Evolutionary conservation across 108 stramenopile genomes (phyloP).

Genomic region (Mediolabrus comicus): DNA sequence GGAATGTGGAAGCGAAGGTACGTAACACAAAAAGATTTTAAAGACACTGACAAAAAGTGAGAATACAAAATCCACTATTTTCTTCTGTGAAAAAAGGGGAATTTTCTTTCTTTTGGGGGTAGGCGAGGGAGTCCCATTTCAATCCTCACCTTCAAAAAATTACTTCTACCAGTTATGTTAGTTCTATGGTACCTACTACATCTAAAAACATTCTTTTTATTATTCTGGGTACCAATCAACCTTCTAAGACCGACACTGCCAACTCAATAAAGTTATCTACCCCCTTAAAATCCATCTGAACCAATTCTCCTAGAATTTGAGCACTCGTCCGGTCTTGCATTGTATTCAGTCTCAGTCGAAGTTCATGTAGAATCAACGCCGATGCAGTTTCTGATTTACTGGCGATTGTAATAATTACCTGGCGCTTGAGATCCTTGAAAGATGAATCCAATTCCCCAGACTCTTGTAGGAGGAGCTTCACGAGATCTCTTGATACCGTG

Average conservation of each 20-base stretch:
- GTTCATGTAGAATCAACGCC: constrained; percentile 49
- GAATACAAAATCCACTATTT: too few relatives aligned
- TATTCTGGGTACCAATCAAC: not conserved
- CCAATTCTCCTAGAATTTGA: constrained; percentile 67
- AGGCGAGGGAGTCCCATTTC: too few relatives aligned
- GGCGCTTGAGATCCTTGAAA: constrained; percentile 50
- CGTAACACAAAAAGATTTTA: too few relatives aligned
- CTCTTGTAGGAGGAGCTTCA: constrained; percentile 53
- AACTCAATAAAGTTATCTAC: constrained; percentile 55
- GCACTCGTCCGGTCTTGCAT: constrained; percentile 58
- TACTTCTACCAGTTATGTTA: too few relatives aligned
- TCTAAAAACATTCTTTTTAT: too few relatives aligned
- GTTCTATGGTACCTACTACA: too few relatives aligned
- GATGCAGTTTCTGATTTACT: constrained; percentile 58
- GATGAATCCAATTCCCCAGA: constrained; percentile 17
- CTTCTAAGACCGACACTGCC: constrained; percentile 21
- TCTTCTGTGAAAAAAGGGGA: too few relatives aligned
- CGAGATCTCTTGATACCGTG: constrained; percentile 34
- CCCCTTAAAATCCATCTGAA: constrained; percentile 47
- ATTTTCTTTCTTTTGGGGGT: too few relatives aligned
- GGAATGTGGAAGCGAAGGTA: too few relatives aligned
- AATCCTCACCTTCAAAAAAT: too few relatives aligned
- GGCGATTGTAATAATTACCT: constrained; percentile 56
- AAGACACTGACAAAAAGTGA: too few relatives aligned
- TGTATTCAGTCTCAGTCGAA: constrained; percentile 46